phyloP scores from a whole-genome alignment of 805 yeast genomes.

The Yamadazyma scolyti region DNA sequence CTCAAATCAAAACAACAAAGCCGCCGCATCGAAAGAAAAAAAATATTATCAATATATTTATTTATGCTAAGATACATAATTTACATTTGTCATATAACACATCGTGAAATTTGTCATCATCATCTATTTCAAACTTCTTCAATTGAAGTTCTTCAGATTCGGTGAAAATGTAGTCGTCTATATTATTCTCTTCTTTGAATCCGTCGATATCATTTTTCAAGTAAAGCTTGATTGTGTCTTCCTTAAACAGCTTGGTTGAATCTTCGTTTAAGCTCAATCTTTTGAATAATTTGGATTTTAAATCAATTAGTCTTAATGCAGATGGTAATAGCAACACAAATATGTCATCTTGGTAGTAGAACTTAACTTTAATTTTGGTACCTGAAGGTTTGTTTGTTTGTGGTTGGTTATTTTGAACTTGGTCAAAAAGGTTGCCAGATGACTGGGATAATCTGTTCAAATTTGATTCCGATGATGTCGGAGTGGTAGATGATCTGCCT shows the following conservation, averaged over 20 bases:
- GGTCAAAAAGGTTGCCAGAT: slow-evolving; percentile 6
- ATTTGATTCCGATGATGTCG: slow-evolving; percentile 21
- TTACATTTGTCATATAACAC: slow-evolving; percentile 42
- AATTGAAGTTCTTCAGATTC: slow-evolving; percentile 23
- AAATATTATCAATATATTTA: no score
- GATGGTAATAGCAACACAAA: slow-evolving; percentile 63
- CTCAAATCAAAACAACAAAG: no score
- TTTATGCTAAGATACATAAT: slow-evolving; percentile 28
- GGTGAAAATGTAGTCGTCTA: slow-evolving; percentile 23
- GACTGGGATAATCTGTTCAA: slow-evolving; percentile 10
- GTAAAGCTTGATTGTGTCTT: slow-evolving; percentile 28
- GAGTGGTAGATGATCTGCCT: slow-evolving; percentile 22
- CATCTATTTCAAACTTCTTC: slow-evolving; percentile 33
- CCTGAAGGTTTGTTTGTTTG: slow-evolving; percentile 5
- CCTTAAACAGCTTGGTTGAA: slow-evolving; percentile 11
- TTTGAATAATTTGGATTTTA: slow-evolving; percentile 49
- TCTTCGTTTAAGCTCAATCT: slow-evolving; percentile 40
- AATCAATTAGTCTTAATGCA: slow-evolving; percentile 44
- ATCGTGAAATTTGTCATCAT: slow-evolving; percentile 37
- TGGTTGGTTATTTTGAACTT: slow-evolving; percentile 14
- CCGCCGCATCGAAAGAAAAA: no score
- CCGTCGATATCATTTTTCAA: slow-evolving; percentile 42
- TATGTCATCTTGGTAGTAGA: slow-evolving; percentile 76
- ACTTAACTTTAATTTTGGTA: slow-evolving; percentile 59
- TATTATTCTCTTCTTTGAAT: slow-evolving; percentile 26